These are phyloP conservation scores for Saksenaea vasiformis DNA, from an alignment of 371 early-diverging fungal genomes.

Conservation along the genomic window DNA sequence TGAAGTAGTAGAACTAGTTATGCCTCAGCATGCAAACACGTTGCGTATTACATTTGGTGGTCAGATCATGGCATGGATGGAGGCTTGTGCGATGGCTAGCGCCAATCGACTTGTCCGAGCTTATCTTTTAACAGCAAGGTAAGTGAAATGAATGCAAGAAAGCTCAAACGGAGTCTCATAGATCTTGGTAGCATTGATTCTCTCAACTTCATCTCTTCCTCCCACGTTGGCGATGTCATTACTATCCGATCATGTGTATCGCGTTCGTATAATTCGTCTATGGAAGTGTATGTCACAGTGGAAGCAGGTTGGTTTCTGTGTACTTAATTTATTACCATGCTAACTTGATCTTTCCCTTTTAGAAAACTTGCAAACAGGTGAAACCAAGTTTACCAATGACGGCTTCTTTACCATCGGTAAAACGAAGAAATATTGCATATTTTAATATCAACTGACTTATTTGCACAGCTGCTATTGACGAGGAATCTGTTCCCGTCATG, in stretches of 20 bases:
- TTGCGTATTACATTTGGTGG: constrained; percentile 79
- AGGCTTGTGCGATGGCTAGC: constrained; percentile 64
- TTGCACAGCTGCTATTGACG: constrained; percentile 45
- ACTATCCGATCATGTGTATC: constrained; percentile 63
- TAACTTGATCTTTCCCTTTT: not conserved
- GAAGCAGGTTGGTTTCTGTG: constrained; percentile 42
- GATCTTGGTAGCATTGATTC: constrained; percentile 45
- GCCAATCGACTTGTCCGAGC: constrained; percentile 63
- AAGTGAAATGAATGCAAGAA: constrained; percentile 5
- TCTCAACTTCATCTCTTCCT: constrained; percentile 53
- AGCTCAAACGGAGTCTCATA: not conserved
- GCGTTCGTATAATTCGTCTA: constrained; percentile 54
- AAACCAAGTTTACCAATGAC: constrained; percentile 63
- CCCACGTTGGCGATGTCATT: constrained; percentile 61
- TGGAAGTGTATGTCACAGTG: constrained; percentile 67
- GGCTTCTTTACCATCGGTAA: constrained; percentile 62
- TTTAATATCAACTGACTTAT: not conserved
- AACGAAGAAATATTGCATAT: constrained; percentile 6
- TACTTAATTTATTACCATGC: constrained; percentile 14
- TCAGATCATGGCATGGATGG: constrained; percentile 83
- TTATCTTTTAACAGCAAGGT: constrained; percentile 66
- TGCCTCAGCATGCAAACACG: constrained; percentile 80
- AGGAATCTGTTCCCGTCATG: constrained; percentile 40
- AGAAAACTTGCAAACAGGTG: constrained; percentile 61
- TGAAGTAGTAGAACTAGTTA: constrained; percentile 67